A percentile compares a stretch with the other conserved stretches of the same genome.
These are phyloP conservation scores for Solanum gracilifrons DNA, from an alignment of 257 asterid species.

Conservation along the genomic window DNA sequence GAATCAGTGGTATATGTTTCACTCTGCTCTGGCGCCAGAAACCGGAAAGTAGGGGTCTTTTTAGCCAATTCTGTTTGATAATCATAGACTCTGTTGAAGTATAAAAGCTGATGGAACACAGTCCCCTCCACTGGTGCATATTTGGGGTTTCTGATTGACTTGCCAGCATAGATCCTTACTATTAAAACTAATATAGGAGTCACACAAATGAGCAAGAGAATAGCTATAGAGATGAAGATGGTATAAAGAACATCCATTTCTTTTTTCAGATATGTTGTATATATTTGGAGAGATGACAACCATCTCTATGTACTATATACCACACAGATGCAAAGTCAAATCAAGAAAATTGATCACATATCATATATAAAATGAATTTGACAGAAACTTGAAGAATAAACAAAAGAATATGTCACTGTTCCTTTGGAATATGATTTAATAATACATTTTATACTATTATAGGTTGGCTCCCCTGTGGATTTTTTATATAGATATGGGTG, in stretches of 20 bases:
- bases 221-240: slow-evolving; percentile 2
- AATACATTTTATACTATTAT: neutral
- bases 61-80: slow-evolving; percentile 29
- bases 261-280: neutral
- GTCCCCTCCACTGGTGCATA: slow-evolving; percentile 62
- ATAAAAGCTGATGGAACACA: slow-evolving; percentile 45
- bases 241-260: neutral
- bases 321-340: neutral
- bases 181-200: slow-evolving; percentile 14
- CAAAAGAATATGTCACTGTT: neutral
- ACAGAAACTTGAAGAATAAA: neutral
- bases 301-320: neutral
- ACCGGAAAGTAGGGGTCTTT: slow-evolving; percentile 27
- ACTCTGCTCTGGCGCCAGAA: slow-evolving; percentile 42
- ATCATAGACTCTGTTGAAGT: slow-evolving; percentile 45
- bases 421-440: neutral
- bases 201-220: slow-evolving; percentile 7
- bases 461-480: neutral
- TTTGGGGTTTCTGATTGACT: slow-evolving; percentile 28
- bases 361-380: neutral
- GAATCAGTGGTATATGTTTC: slow-evolving; percentile 49
- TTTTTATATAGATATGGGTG: neutral
- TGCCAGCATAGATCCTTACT: slow-evolving; percentile 27
- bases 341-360: neutral
- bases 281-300: neutral